phyloP scores from a whole-genome alignment of 768 basidiomycete species.

The Xerocomellus dryophilus region DNA sequence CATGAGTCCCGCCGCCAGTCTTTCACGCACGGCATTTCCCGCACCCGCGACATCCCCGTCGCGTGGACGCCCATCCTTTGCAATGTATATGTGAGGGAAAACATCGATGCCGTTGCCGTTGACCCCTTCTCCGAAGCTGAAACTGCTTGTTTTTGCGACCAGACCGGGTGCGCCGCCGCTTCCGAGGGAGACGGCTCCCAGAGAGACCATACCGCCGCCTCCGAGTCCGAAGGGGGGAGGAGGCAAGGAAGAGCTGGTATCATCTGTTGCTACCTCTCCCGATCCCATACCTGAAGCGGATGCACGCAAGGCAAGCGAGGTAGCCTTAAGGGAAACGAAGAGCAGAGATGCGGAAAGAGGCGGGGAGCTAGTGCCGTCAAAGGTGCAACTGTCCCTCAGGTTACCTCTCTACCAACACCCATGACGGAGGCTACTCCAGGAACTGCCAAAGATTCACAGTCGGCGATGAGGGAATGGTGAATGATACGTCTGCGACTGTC shows the following conservation, averaged over 20 bases:
- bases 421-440: not conserved
- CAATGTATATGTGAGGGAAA: slow-evolving; percentile 18
- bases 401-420: not conserved
- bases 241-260: slow-evolving; percentile 8
- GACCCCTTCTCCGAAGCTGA: slow-evolving; percentile 31
- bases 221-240: not conserved
- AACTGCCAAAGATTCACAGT: not conserved
- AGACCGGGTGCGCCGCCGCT: slow-evolving; percentile 48
- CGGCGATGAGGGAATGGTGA: not conserved
- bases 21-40: slow-evolving; percentile 28
- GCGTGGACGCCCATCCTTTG: slow-evolving; percentile 6
- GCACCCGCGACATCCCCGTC: slow-evolving; percentile 13
- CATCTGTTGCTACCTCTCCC: not conserved
- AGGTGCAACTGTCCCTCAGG: not conserved
- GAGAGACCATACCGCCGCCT: slow-evolving; percentile 36
- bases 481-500: not conserved
- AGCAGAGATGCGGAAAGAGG: not conserved
- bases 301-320: not conserved
- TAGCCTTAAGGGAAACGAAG: slow-evolving; percentile 1
- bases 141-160: slow-evolving; percentile 32
- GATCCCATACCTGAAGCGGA: not conserved
- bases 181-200: slow-evolving; percentile 61
- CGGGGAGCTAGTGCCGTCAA: not conserved
- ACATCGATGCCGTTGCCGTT: slow-evolving; percentile 26
- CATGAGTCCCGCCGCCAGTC: slow-evolving; percentile 28